These are phyloP conservation scores for Fusarium sp. DNA, from an alignment of 2,329 filamentous ascomycete genomes.

Conservation along the genomic window DNA sequence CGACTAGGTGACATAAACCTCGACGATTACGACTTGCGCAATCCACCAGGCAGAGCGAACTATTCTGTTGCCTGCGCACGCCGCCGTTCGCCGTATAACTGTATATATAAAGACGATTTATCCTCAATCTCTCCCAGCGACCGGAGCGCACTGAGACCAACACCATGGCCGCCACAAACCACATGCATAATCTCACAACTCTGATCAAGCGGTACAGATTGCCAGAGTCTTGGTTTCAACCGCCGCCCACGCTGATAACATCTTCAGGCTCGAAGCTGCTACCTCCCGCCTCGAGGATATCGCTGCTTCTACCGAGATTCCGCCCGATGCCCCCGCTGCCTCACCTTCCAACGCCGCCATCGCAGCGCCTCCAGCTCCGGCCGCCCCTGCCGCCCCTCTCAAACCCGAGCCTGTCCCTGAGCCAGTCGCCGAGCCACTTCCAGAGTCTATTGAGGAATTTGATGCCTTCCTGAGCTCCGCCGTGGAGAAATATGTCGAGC, in stretches of 20 bases:
- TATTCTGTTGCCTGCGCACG: conserved; percentile 30
- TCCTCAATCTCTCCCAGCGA: not conserved
- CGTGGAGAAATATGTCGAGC: conserved; percentile 80
- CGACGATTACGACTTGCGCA: conserved; percentile 20
- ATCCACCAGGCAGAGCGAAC: conserved; percentile 10
- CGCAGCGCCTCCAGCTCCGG: conserved; percentile 49
- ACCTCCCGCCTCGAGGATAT: conserved; percentile 97
- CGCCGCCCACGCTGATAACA: conserved; percentile 58
- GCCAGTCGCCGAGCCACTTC: conserved; percentile 67
- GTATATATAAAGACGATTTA: not conserved
- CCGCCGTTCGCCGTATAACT: not conserved
- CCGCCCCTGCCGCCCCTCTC: conserved; percentile 52
- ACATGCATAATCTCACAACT: conserved; percentile 97
- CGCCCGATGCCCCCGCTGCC: conserved; percentile 61
- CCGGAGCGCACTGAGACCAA: not conserved
- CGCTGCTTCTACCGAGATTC: conserved; percentile 78
- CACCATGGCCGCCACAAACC: conserved; percentile 78
- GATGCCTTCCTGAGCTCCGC: conserved; percentile 81
- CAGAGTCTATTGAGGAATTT: conserved; percentile 87
- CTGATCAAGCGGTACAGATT: conserved; percentile 90
- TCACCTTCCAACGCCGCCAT: conserved; percentile 46
- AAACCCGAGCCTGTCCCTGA: conserved; percentile 48
- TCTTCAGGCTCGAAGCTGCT: conserved; percentile 89
- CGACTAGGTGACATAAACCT: not conserved
- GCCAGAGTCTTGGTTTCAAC: not conserved